Evolutionary conservation across 139 green algal species (phyloP), one percentile per base, ranked within the genome.

Genomic region (Limnomonas spitsbergensis): DNA sequence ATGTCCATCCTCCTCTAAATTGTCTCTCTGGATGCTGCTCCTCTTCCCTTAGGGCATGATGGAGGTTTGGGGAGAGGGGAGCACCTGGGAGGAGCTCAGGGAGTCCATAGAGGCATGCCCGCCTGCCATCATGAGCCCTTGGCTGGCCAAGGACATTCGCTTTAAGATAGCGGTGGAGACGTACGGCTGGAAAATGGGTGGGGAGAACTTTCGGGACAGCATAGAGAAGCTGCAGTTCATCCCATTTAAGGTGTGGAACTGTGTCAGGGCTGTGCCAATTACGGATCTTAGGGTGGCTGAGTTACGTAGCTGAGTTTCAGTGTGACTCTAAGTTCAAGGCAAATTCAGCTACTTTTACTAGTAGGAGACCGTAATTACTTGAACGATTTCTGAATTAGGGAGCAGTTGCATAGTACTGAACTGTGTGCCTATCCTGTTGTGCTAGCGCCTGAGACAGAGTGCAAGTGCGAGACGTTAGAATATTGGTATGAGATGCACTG

Each of bases 21-120:
- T n/a, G n/a, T n/a, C n/a, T n/a, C n/a, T n/a, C n/a, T n/a, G n/a
- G n/a, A n/a, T n/a, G n/a, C n/a, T n/a, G n/a, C n/a, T n/a, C n/a
- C n/a, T n/a, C n/a, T n/a, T n/a, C n/a, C 35, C 35, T 52, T 24
- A 76, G 69, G 69, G 69, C 7, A 20, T 71, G 31, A 47, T 95
- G 32, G 92, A 97, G 56, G 27, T 96, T 14, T 97, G 93, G 93
- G 93, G 91, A 32, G 88, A 96, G 54, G 93, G 88, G 2, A 54
- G 38, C 2, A 90, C 32, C 32, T 88, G 81, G 77, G 91, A 93
- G 40, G 83, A 89, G 81, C 77, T 92, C 68, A 29, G 40, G 37
- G 75, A 74, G 56, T 78, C 83, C 4, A 52, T 92, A 14, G 66
- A 78, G 53, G 78, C 29, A 52, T 79, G 34, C 73, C 73, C 73